phyloP scores from a whole-genome alignment of 2,329 filamentous ascomycete genomes.

The Aspergillus oerlinghausenensis region DNA sequence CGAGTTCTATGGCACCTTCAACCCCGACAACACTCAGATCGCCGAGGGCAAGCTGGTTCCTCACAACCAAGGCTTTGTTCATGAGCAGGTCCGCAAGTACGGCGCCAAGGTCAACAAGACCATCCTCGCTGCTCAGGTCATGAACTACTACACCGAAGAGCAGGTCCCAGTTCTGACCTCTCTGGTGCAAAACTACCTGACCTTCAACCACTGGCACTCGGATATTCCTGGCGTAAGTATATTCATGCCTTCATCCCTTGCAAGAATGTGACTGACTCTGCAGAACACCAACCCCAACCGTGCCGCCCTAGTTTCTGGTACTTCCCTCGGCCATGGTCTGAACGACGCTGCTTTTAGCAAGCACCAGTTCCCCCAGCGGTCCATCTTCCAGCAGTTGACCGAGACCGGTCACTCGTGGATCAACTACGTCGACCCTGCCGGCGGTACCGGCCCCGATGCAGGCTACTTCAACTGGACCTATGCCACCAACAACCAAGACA shows the following conservation, averaged over 20 bases:
- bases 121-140: slow-evolving; percentile 36
- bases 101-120: slow-evolving; percentile 25
- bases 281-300: slow-evolving; percentile 45
- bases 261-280: slow-evolving; percentile 2
- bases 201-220: slow-evolving; percentile 46
- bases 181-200: slow-evolving; percentile 39
- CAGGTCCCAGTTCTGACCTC: slow-evolving; percentile 41
- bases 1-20: slow-evolving; percentile 41
- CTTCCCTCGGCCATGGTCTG: slow-evolving; percentile 28
- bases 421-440: slow-evolving; percentile 29
- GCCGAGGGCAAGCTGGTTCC: slow-evolving; percentile 27
- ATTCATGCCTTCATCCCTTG: neutral
- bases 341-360: slow-evolving; percentile 27
- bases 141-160: slow-evolving; percentile 44
- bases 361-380: slow-evolving; percentile 24
- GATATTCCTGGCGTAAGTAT: slow-evolving; percentile 39
- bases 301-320: slow-evolving; percentile 27
- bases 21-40: slow-evolving; percentile 36
- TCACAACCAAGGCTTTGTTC: slow-evolving; percentile 37
- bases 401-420: slow-evolving; percentile 32
- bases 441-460: slow-evolving; percentile 25
- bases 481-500: slow-evolving; percentile 21
- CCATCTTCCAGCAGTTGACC: slow-evolving; percentile 39
- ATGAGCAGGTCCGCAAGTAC: slow-evolving; percentile 38
- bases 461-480: slow-evolving; percentile 34